A percentile compares a stretch with the other conserved stretches of the same genome.
Conservation (phyloP, 306 rosid genomes). For the Ammopiptanthus mongolicus region DNA sequence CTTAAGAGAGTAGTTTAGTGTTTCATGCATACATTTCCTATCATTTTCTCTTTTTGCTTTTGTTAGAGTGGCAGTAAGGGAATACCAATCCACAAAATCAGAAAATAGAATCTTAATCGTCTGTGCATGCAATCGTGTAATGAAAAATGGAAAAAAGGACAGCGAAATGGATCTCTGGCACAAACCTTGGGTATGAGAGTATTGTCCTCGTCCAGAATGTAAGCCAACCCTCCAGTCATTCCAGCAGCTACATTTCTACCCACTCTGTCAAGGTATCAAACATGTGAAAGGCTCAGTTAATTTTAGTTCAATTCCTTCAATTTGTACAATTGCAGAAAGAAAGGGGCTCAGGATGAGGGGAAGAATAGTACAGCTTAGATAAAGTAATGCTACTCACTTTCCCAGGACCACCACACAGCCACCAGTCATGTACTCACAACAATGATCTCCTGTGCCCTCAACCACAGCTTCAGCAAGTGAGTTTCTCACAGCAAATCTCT, state of each 20-base stretch:
- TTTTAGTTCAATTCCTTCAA: slow-evolving; percentile 3
- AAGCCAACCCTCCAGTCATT: slow-evolving; percentile 98
- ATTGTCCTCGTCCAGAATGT: slow-evolving; percentile 87
- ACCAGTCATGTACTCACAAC: slow-evolving; percentile 98
- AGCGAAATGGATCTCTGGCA: background rate
- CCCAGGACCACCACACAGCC: slow-evolving; percentile 94
- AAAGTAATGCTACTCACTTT: slow-evolving; percentile 66
- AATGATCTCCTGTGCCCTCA: slow-evolving; percentile 98
- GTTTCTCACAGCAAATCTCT: slow-evolving; percentile 96
- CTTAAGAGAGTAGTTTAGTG: background rate
- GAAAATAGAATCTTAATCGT: background rate
- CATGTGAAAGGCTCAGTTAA: slow-evolving; percentile 16
- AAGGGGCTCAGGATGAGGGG: background rate
- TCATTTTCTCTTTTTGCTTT: background rate
- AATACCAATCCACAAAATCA: background rate
- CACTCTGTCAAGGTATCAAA: slow-evolving; percentile 62
- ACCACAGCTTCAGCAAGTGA: slow-evolving; percentile 97
- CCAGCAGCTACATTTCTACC: slow-evolving; percentile 99
- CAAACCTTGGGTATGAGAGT: slow-evolving; percentile 86
- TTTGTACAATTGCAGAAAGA: background rate
- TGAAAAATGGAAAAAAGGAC: background rate
- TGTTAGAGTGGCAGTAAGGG: background rate
- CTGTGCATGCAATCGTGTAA: background rate
- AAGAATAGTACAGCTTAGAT: background rate
- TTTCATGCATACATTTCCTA: background rate